A percentile compares a stretch with the other conserved stretches of the same genome.
Evolutionary conservation across 345 rosid genomes (phyloP).

Genomic region (Salix koriyanagi): DNA sequence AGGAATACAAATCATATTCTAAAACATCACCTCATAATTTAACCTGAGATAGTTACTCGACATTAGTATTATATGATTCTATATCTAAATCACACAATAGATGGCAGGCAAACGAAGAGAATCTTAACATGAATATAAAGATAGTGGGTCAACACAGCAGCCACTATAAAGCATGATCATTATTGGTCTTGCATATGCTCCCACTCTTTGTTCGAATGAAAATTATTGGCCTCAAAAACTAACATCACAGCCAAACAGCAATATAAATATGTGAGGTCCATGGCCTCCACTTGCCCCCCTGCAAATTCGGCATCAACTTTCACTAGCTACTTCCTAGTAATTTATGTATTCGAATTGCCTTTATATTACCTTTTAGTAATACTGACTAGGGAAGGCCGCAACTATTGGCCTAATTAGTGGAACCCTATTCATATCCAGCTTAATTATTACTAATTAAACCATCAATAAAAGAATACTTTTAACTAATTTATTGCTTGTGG

Average conservation of each 20-base stretch:
- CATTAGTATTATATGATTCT: too few relatives aligned
- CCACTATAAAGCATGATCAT: neutral
- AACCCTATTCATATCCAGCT: neutral
- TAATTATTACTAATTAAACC: neutral
- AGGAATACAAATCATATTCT: too few relatives aligned
- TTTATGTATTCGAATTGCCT: too few relatives aligned
- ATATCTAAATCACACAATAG: neutral
- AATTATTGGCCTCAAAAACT: neutral
- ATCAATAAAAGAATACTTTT: neutral
- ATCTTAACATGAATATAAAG: constrained; percentile 2
- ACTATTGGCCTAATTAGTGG: neutral
- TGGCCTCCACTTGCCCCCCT: neutral
- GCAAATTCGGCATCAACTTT: neutral
- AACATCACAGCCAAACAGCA: neutral
- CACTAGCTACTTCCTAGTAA: neutral
- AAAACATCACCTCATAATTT: too few relatives aligned
- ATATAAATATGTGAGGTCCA: neutral
- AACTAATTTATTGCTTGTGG: neutral
- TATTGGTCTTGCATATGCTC: neutral
- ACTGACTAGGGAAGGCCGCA: neutral
- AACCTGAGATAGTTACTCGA: too few relatives aligned
- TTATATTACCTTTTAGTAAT: neutral
- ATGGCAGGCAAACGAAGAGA: constrained; percentile 25
- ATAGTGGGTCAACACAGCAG: constrained; percentile 23
- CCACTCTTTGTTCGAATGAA: neutral